phyloP scores from a whole-genome alignment of 2,329 filamentous ascomycete genomes.

The Arthrobotrys sinensis region DNA sequence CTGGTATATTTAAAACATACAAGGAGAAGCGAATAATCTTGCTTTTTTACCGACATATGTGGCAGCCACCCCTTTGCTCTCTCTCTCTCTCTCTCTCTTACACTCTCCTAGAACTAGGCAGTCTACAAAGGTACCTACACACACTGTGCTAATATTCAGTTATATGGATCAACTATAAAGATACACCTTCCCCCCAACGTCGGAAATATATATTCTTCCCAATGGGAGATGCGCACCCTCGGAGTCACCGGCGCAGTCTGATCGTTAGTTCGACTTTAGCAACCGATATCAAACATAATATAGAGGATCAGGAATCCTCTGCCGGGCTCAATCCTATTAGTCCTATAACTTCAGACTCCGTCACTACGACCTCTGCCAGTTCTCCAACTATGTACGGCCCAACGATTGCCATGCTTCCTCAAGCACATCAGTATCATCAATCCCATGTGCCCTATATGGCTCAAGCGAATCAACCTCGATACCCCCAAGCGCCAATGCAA shows the following conservation, averaged over 20 bases:
- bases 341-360: constrained; percentile 40
- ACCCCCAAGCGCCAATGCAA: constrained; percentile 43
- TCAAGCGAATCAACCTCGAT: constrained; percentile 48
- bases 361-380: constrained; percentile 39
- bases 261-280: constrained; percentile 60
- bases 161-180: constrained; percentile 50
- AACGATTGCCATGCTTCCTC: constrained; percentile 54
- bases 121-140: constrained; percentile 53
- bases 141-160: constrained; percentile 23
- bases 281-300: constrained; percentile 60
- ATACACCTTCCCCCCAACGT: constrained; percentile 32
- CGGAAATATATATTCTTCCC: constrained; percentile 50
- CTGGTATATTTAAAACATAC: constrained; percentile 58
- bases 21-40: constrained; percentile 60
- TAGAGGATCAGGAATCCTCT: constrained; percentile 47
- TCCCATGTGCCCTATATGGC: constrained; percentile 51
- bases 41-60: constrained; percentile 59
- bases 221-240: constrained; percentile 61
- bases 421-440: constrained; percentile 53
- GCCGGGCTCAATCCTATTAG: constrained; percentile 31
- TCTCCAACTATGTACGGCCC: constrained; percentile 61
- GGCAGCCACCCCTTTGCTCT: constrained; percentile 54
- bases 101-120: background rate
- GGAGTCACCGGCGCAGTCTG: constrained; percentile 61
- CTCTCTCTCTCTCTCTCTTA: constrained; percentile 26